phyloP scores from a whole-genome alignment of 2,329 filamentous ascomycete genomes.

The Zymoseptoria tritici region DNA sequence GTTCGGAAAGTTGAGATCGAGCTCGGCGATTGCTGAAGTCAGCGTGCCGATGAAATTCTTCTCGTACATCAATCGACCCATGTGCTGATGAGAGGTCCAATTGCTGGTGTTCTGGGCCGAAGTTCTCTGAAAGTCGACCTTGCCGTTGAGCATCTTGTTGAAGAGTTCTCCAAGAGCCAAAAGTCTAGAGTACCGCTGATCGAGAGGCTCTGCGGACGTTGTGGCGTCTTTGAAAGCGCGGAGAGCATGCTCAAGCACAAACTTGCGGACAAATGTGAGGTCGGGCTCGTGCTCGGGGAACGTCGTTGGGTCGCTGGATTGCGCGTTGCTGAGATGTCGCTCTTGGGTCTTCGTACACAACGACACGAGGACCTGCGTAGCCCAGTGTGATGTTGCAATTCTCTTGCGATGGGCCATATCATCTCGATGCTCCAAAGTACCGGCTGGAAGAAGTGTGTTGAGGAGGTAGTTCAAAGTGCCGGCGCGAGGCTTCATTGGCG shows the following conservation, averaged over 20 bases:
- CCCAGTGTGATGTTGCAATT: slow-evolving; percentile 73
- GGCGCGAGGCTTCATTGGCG: slow-evolving; percentile 88
- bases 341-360: slow-evolving; percentile 84
- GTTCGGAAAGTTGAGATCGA: slow-evolving; percentile 88
- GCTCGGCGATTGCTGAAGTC: slow-evolving; percentile 86
- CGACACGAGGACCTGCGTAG: slow-evolving; percentile 77
- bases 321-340: slow-evolving; percentile 41
- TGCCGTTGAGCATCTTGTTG: slow-evolving; percentile 80
- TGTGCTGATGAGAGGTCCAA: slow-evolving; percentile 62
- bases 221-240: slow-evolving; percentile 88
- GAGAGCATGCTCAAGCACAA: slow-evolving; percentile 86
- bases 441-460: slow-evolving; percentile 64
- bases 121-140: slow-evolving; percentile 50
- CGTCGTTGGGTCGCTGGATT: slow-evolving; percentile 16
- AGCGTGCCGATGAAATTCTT: slow-evolving; percentile 88
- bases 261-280: slow-evolving; percentile 85
- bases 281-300: slow-evolving; percentile 70
- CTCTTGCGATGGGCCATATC: slow-evolving; percentile 76
- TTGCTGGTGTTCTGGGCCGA: slow-evolving; percentile 10
- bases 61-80: slow-evolving; percentile 95
- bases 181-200: slow-evolving; percentile 80
- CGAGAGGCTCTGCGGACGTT: slow-evolving; percentile 68
- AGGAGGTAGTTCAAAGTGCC: slow-evolving; percentile 91
- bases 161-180: slow-evolving; percentile 85
- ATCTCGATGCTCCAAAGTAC: slow-evolving; percentile 62